These are phyloP conservation scores for Zoysia matrella DNA, from an alignment of 202 grass and related monocot genomes.

Conservation along the genomic window DNA sequence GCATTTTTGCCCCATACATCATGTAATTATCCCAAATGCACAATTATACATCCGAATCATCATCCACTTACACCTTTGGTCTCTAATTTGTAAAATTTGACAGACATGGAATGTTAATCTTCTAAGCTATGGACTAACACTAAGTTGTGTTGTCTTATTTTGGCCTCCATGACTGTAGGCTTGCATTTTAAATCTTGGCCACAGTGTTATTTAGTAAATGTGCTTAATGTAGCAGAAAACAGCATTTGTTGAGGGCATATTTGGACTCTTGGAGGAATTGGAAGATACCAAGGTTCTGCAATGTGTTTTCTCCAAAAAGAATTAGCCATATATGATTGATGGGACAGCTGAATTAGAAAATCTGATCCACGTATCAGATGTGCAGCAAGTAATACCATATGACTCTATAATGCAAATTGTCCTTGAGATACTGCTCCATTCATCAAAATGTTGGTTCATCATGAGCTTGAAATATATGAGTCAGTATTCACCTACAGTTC, in stretches of 20 bases:
- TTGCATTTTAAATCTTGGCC: constrained; percentile 9
- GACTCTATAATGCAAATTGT: background rate
- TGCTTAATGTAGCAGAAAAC: background rate
- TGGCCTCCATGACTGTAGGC: background rate
- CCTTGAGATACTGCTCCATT: background rate
- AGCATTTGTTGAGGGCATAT: constrained; percentile 4
- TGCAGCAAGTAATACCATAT: constrained; percentile 15
- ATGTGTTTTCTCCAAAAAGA: background rate
- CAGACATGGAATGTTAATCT: background rate
- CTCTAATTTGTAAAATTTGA: constrained; percentile 24
- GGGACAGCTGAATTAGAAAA: constrained; percentile 6
- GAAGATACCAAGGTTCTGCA: constrained; percentile 12
- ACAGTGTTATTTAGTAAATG: constrained; percentile 1
- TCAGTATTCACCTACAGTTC: background rate
- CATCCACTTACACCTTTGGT: background rate
- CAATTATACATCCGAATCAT: background rate
- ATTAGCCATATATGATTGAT: background rate
- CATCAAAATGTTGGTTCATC: background rate
- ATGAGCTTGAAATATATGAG: background rate
- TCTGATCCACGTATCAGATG: background rate
- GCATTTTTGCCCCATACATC: too few species aligned
- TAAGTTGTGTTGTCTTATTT: background rate
- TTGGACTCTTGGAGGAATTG: background rate
- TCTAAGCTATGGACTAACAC: background rate
- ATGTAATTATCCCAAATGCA: too few species aligned